Percentiles rank a stretch among this genome's conserved stretches.
phyloP scores from a whole-genome alignment of 441 rosid species.

The Populus hybrid region DNA sequence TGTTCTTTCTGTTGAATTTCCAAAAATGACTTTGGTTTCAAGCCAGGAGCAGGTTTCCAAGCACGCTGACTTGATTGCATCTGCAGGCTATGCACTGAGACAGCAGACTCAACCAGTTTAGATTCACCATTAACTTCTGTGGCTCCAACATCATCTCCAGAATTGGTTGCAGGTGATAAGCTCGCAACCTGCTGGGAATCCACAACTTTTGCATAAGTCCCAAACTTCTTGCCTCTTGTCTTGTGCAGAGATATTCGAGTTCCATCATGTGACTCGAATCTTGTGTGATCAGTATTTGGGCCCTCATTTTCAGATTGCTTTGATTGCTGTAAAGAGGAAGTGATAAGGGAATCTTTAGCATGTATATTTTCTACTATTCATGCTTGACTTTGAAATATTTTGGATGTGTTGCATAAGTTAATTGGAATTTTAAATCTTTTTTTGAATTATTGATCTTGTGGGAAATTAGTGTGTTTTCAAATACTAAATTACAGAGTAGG shows the following conservation, averaged over 20 bases:
- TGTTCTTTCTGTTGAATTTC: conserved; percentile 98
- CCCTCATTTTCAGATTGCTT: conserved; percentile 48
- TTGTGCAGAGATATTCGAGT: conserved; percentile 25
- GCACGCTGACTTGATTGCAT: conserved; percentile 55
- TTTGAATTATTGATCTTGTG: no score
- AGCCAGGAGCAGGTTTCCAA: conserved; percentile 99
- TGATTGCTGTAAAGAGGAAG: conserved; percentile 34
- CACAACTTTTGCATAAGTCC: conserved; percentile 25
- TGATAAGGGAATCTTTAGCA: no score
- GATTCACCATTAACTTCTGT: conserved; percentile 37
- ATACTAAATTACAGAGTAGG: no score
- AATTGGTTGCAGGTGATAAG: conserved; percentile 24
- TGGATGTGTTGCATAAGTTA: no score
- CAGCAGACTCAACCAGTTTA: conserved; percentile 20
- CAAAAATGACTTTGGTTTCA: conserved; percentile 87
- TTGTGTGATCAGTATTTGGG: conserved; percentile 28
- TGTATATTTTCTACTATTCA: no score
- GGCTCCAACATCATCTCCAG: conserved; percentile 26
- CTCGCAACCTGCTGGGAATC: conserved; percentile 34
- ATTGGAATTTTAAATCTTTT: no score
- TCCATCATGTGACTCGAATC: conserved; percentile 19
- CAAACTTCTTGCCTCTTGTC: conserved; percentile 27
- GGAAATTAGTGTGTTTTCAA: no score
- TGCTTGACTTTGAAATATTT: no score
- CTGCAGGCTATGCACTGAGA: conserved; percentile 32